Conservation (phyloP, 176 grass and related monocot genomes). For the Thalia dealbata region DNA sequence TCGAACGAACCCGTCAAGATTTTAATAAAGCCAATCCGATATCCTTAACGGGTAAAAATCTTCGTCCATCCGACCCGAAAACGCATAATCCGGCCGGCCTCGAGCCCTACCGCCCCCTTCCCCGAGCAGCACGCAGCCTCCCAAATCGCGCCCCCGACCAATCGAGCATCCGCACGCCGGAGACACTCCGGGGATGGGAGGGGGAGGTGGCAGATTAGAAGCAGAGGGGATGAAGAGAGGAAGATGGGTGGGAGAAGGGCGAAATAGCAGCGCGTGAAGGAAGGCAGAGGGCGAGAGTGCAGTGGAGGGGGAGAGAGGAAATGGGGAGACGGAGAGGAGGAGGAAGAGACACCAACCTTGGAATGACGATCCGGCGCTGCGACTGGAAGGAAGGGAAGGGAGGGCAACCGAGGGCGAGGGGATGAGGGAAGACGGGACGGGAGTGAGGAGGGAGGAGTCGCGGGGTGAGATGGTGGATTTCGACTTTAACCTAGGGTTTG, state of each 20-base stretch:
- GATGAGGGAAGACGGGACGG: background rate
- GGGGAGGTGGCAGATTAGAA: background rate
- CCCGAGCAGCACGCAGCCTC: background rate
- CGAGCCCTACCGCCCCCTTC: constrained; percentile 6
- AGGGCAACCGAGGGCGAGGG: background rate
- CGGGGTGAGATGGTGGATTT: background rate
- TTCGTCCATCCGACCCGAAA: background rate
- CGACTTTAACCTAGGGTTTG: constrained; percentile 9
- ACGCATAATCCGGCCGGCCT: background rate
- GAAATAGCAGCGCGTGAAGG: background rate
- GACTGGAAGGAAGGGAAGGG: too few relatives aligned
- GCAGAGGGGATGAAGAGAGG: background rate
- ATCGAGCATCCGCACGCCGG: background rate
- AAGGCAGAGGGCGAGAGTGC: background rate
- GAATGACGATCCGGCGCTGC: background rate
- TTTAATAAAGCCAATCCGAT: constrained; percentile 4
- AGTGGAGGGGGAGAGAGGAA: background rate
- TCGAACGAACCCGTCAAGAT: background rate
- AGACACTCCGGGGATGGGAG: background rate
- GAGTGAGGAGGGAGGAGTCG: background rate
- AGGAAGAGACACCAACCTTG: background rate
- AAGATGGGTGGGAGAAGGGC: background rate
- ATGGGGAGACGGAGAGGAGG: background rate
- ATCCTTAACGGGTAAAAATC: background rate
- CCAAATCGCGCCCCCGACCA: background rate